Evolutionary conservation across 1,284 basidiomycete species (phyloP), one percentile per base, ranked within the genome.

Genomic region (Abortiporus biennis): DNA sequence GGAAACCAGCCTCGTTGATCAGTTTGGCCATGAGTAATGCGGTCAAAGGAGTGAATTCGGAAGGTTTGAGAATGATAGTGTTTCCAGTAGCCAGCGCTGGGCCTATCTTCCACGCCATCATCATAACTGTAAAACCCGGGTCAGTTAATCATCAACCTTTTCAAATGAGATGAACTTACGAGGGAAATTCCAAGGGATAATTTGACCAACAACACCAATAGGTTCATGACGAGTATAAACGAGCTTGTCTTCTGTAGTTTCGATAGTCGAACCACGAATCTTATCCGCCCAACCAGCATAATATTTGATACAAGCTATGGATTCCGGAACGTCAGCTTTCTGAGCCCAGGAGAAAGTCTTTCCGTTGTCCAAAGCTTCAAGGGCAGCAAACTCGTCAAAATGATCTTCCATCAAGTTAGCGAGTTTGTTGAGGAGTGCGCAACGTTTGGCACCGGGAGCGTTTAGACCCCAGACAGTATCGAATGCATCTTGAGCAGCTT

Each of bases 161-260:
- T 36, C 11, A 38, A 22, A 27, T 23, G 13, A 13, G 27, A 37
- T 33, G 25, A 0, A 58, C 76, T 46, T 55, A 80, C 79, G 60
- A 50, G 80, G 80, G 63, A 81, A 82, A 62, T 81, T 82, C 75
- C 86, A 89, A 16, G 85, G 85, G 53, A 92, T 90, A 61, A 93
- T 92, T 67, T 91, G 87, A 36, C 86, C 76, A 19, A 82, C 77
- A 45, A 97, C 92, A 53, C 94, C 95, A 54, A 96, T 85, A 12
- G 95, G 93, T 65, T 98, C 94, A 61, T 96, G 91, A 22, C 83
- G 75, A 13, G 89, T 89, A 66, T 90, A 93, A 3, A 71, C 74
- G 44, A 92, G 68, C 63, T 88, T 91, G 42, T 56, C 64, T 54
- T 86, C 76, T 48, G 72, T 67, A 32, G 83, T 86, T 77, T 87